phyloP scores from a whole-genome alignment of 2,329 filamentous ascomycete species.

The Pseudomassariella vexata region DNA sequence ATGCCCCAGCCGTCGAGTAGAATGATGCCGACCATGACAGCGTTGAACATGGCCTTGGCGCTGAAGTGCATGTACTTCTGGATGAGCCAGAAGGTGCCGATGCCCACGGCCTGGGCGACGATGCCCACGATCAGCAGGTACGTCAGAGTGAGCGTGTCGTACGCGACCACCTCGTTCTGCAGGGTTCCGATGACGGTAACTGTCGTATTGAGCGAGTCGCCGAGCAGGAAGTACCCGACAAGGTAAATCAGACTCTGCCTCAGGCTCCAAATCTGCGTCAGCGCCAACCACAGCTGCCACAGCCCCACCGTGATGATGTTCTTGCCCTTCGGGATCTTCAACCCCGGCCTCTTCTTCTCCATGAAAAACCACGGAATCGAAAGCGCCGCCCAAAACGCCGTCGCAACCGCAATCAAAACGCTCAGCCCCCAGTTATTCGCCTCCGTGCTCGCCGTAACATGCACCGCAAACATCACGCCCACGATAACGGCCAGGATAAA shows the following conservation, averaged over 20 bases:
- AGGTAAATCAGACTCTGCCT: conserved; percentile 63
- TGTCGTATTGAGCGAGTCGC: conserved; percentile 66
- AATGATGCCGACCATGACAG: conserved; percentile 55
- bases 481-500: conserved; percentile 60
- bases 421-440: conserved; percentile 64
- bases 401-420: conserved; percentile 60
- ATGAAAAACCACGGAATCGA: conserved; percentile 62
- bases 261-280: conserved; percentile 55
- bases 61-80: conserved; percentile 54
- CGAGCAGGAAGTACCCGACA: conserved; percentile 61
- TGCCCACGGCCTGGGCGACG: conserved; percentile 55
- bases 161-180: conserved; percentile 59
- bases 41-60: conserved; percentile 66
- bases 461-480: conserved; percentile 54
- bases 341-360: conserved; percentile 59
- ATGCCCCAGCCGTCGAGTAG: conserved; percentile 47
- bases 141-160: conserved; percentile 58
- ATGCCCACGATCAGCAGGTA: conserved; percentile 64
- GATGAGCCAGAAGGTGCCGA: conserved; percentile 55
- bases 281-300: conserved; percentile 54
- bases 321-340: conserved; percentile 27
- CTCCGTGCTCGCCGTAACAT: conserved; percentile 50
- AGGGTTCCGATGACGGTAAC: conserved; percentile 62
- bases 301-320: conserved; percentile 54
- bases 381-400: conserved; percentile 57